These are phyloP conservation scores for Gilbertella persicaria DNA, from an alignment of 371 early-diverging fungal genomes.

Conservation along the genomic window DNA sequence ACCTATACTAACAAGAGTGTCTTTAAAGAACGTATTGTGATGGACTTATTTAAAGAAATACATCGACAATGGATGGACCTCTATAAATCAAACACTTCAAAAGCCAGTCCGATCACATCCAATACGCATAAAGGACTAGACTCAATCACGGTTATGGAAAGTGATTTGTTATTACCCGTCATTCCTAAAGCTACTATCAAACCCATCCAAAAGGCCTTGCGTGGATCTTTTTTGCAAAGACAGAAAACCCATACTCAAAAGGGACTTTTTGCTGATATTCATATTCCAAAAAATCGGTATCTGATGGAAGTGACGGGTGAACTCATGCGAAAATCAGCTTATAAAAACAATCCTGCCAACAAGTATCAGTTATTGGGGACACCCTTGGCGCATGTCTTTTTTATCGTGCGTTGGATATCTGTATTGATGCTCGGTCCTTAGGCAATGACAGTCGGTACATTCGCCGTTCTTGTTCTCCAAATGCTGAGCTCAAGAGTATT, in stretches of 20 bases:
- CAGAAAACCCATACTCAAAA: slow-evolving; percentile 21
- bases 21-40: slow-evolving; percentile 10
- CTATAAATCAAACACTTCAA: slow-evolving; percentile 15
- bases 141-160: slow-evolving; percentile 24
- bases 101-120: slow-evolving; percentile 3
- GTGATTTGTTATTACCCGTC: slow-evolving; percentile 14
- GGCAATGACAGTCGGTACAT: slow-evolving; percentile 74
- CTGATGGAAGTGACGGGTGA: slow-evolving; percentile 78
- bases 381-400: slow-evolving; percentile 72
- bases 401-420: slow-evolving; percentile 71
- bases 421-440: slow-evolving; percentile 73
- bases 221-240: slow-evolving; percentile 19
- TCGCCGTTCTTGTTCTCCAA: slow-evolving; percentile 74
- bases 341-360: slow-evolving; percentile 63
- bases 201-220: slow-evolving; percentile 16
- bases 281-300: slow-evolving; percentile 59
- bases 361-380: slow-evolving; percentile 63
- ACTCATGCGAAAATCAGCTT: slow-evolving; percentile 65
- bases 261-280: slow-evolving; percentile 75
- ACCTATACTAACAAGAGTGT: slow-evolving; percentile 8
- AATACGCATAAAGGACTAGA: slow-evolving; percentile 8
- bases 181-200: slow-evolving; percentile 25
- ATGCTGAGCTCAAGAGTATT: slow-evolving; percentile 70
- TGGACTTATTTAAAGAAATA: slow-evolving; percentile 17
- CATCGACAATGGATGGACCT: slow-evolving; percentile 25